A percentile compares a stretch with the other conserved stretches of the same genome.
phyloP scores from a whole-genome alignment of 768 basidiomycete species.

The Myochromella boudieri region DNA sequence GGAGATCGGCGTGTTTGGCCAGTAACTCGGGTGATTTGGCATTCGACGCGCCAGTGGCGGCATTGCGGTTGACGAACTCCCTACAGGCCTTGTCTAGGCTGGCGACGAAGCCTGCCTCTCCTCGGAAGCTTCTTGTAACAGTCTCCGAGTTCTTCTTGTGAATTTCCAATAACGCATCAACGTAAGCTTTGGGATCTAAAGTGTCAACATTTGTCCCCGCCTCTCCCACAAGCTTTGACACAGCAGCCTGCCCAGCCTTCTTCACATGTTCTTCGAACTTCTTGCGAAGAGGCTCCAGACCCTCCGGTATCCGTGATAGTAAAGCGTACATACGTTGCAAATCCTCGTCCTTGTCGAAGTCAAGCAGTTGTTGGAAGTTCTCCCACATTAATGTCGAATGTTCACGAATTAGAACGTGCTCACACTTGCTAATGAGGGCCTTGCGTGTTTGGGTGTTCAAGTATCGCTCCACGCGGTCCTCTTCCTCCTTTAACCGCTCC shows the following conservation, averaged over 20 bases:
- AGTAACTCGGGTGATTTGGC: slow-evolving; percentile 91
- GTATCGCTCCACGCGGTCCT: slow-evolving; percentile 93
- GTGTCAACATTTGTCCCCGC: slow-evolving; percentile 52
- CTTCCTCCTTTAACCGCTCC: slow-evolving; percentile 89
- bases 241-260: slow-evolving; percentile 79
- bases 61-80: slow-evolving; percentile 93
- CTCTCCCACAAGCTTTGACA: slow-evolving; percentile 71
- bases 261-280: slow-evolving; percentile 97
- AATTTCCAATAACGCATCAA: slow-evolving; percentile 89
- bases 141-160: slow-evolving; percentile 91
- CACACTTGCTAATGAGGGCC: slow-evolving; percentile 78
- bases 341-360: slow-evolving; percentile 94
- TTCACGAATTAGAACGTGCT: slow-evolving; percentile 87
- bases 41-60: slow-evolving; percentile 81
- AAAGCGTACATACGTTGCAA: slow-evolving; percentile 93
- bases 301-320: slow-evolving; percentile 87
- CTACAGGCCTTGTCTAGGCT: slow-evolving; percentile 93
- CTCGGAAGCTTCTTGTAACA: slow-evolving; percentile 84
- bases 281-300: slow-evolving; percentile 86
- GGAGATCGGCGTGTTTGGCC: slow-evolving; percentile 87
- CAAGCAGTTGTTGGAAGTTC: slow-evolving; percentile 85
- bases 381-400: slow-evolving; percentile 88
- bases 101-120: slow-evolving; percentile 91
- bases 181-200: slow-evolving; percentile 91
- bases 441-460: slow-evolving; percentile 88